Percentiles rank a stretch among this genome's conserved stretches.
phyloP scores from a whole-genome alignment of 768 basidiomycete genomes.

The Amanita muscaria region DNA sequence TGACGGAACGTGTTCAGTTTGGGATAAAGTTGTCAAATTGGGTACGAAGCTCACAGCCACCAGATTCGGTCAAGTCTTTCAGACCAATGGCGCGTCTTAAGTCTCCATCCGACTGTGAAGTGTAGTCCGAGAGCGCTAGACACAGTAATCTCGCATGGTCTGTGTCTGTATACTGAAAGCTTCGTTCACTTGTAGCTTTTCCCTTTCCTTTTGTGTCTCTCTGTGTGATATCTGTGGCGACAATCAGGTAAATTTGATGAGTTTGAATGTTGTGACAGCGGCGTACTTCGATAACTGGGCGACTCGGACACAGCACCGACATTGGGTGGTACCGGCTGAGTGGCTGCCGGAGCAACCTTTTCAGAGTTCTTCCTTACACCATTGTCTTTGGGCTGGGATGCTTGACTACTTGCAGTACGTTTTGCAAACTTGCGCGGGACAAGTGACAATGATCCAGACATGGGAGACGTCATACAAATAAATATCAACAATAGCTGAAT shows the following conservation, averaged over 20 bases:
- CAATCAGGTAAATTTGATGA: too few relatives aligned
- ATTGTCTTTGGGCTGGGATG: background rate
- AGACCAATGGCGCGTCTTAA: conserved; percentile 40
- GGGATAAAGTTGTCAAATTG: background rate
- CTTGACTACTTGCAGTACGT: background rate
- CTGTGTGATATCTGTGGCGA: too few relatives aligned
- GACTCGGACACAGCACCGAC: background rate
- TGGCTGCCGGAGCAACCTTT: background rate
- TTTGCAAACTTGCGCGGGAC: conserved; percentile 6
- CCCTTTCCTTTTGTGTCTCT: conserved; percentile 5
- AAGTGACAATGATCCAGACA: conserved; percentile 6
- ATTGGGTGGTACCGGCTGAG: background rate
- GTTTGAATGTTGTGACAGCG: background rate
- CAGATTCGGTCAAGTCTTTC: conserved; percentile 11
- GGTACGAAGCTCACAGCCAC: background rate
- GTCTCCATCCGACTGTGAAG: conserved; percentile 55
- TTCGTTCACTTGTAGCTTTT: conserved; percentile 10
- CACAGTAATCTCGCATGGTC: conserved; percentile 43
- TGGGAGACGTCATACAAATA: too few relatives aligned
- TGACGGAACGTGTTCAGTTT: conserved; percentile 24
- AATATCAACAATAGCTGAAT: too few relatives aligned
- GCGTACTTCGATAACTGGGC: background rate
- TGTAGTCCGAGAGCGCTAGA: conserved; percentile 65
- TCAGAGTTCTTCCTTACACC: background rate
- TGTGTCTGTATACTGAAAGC: conserved; percentile 20